Percentiles rank a stretch among this genome's conserved stretches.
Conservation (phyloP, 805 yeast genomes). For the Candida andamanensis region DNA sequence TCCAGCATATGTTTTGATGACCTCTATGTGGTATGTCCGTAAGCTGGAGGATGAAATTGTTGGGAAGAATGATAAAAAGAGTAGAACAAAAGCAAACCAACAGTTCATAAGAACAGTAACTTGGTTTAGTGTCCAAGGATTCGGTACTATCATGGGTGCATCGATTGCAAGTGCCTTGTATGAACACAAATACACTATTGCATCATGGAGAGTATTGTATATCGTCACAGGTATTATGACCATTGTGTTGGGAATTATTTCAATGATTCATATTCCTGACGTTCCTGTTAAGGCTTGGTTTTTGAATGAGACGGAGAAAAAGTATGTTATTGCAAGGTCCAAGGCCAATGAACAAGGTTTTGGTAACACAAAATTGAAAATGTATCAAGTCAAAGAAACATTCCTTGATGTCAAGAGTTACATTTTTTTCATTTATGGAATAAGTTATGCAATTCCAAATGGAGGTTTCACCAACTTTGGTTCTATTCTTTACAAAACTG, state of each 20-base stretch:
- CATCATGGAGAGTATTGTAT: slow-evolving; percentile 56
- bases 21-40: background rate
- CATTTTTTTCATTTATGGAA: slow-evolving; percentile 16
- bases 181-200: background rate
- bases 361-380: slow-evolving; percentile 32
- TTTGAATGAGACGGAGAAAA: slow-evolving; percentile 26
- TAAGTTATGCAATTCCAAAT: background rate
- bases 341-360: slow-evolving; percentile 34
- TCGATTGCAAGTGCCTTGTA: slow-evolving; percentile 37
- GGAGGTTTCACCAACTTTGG: slow-evolving; percentile 33
- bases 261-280: slow-evolving; percentile 32
- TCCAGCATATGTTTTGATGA: slow-evolving; percentile 17
- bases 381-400: slow-evolving; percentile 31
- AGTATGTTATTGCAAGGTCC: slow-evolving; percentile 26
- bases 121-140: slow-evolving; percentile 28
- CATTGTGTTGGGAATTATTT: slow-evolving; percentile 43
- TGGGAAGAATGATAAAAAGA: background rate
- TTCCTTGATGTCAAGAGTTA: slow-evolving; percentile 29
- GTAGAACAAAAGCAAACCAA: slow-evolving; percentile 6
- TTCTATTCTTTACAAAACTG: slow-evolving; percentile 15
- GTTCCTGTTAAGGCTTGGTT: slow-evolving; percentile 31
- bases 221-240: slow-evolving; percentile 56
- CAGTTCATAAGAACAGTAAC: slow-evolving; percentile 19
- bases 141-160: slow-evolving; percentile 36
- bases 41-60: background rate